Base-by-base conservation (phyloP, 2,329 filamentous ascomycete species). In the Aspergillus glaucus region DNA sequence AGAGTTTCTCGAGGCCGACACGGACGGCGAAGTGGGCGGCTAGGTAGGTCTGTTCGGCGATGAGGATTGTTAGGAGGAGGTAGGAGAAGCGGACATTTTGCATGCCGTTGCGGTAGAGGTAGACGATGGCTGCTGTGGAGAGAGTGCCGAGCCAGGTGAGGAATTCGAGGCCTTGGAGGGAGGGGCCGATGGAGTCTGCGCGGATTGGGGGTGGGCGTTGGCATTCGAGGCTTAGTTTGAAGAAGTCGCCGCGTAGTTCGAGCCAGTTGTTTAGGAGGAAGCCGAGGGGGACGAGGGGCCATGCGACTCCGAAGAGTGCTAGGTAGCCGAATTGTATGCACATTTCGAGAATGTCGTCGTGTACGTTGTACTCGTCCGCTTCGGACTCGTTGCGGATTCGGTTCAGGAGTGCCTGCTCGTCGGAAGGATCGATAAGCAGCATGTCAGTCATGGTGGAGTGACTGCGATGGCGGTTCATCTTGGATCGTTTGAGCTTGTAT, bases 231-330 rank as follows among this genome's bases (percentile, higher is more conserved):
- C 90, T 90, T 60, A 97, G 95, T 69, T 98, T 98, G 72, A 95
- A 80, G 2, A 92, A 91, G 64, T 98, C 93, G 0, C 88, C 88
- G 39, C 93, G 87, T 36, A 97, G 80, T 66, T 97, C 93, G 49
- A 98, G 75, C 90, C 92, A 97, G 72, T 97, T 94, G 73, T 97
- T 97, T 68, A 93, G 75, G 10, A 97, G 74, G 73, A 97, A 97
- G 1, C 87, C 92, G 49, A 89, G 78, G 2, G 87, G 85, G 0
- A 92, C 91, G n/a, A 97, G 75, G 0, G 93, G 93, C 93, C 93
- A 98, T 47, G 95, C 84, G 2, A 93, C 87, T 0, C 88, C 93
- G 68, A 97, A 97, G 8, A 97, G 79, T 0, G 87, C 86, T 0
- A 98, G 78, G 65, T 96, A 97, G 26, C 91, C 89, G 75, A 80